Base-by-base conservation (phyloP, 805 yeast species). In the Lachancea meyersii region DNA sequence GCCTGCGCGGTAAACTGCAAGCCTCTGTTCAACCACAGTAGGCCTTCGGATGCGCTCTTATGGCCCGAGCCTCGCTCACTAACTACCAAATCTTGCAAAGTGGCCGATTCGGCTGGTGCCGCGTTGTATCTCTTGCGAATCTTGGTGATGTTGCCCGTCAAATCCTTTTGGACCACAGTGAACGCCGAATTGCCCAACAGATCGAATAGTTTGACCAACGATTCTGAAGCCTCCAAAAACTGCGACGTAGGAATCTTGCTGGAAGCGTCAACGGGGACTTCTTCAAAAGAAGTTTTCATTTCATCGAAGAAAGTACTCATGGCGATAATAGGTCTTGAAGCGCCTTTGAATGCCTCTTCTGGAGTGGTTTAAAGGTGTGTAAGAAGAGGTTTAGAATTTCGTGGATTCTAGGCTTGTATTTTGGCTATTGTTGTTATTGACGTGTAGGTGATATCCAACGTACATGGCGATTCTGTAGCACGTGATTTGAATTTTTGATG, bases 1-100 rank as follows among this genome's bases (percentile, higher is more conserved):
- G 95, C 93, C 51, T 73, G 80, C 16, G 94, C 89, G n/a, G 96
- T 87, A 71, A 87, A 88, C 61, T 84, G 82, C 54, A 87, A 75
- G 17, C 96, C 96, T 58, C 91, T 72, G 35, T 80, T 73, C 53
- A 87, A 75, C 96, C 96, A 87, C 54, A 87, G 68, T 51, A 87
- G 74, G 31, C 94, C 96, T 66, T 88, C 96, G 10, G 96, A 87
- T 31, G 96, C 95, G 47, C 80, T 79, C 63, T 81, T 84, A 42
- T 68, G 67, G 55, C 72, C 71, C 51, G 77, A 77, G 30, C 71
- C 73, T 33, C 77, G 80, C 69, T 87, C 96, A 43, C 79, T 69
- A 48, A 83, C 66, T 26, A 88, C 82, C 60, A 87, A 70, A 48
- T 76, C 87, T 68, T 88, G 95, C 54, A 87, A 72, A 20, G 94